A percentile compares a stretch with the other conserved stretches of the same genome.
Evolutionary conservation across 331 rosid genomes (phyloP).

Genomic region (Acacia pycnantha): DNA sequence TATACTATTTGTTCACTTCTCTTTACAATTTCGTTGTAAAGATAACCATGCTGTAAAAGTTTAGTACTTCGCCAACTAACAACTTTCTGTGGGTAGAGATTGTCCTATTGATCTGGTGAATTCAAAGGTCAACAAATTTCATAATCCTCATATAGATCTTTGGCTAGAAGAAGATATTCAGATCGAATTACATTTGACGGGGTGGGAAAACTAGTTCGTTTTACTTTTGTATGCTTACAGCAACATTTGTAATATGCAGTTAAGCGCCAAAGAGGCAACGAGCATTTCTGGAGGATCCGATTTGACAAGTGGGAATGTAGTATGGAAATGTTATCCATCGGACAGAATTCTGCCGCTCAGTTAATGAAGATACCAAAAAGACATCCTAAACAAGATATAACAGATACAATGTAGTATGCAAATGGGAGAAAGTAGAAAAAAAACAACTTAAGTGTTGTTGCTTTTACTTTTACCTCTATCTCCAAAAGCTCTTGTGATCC

Average conservation of each 20-base stretch:
- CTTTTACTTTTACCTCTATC: slow-evolving; percentile 32
- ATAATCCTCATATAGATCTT: not conserved
- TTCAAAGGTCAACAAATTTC: not conserved
- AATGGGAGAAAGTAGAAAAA: not conserved
- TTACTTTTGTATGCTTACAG: not conserved
- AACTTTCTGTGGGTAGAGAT: not conserved
- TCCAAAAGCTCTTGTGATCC: slow-evolving; percentile 33
- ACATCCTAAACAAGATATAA: not conserved
- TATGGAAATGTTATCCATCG: not conserved
- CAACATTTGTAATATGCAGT: not conserved
- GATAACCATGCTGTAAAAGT: not conserved
- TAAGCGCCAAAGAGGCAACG: not conserved
- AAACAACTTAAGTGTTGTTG: slow-evolving; percentile 9
- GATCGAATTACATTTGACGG: not conserved
- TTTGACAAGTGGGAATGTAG: not conserved
- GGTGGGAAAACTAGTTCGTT: not conserved
- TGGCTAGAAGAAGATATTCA: not conserved
- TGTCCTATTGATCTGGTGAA: not conserved
- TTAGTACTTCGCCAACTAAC: not conserved
- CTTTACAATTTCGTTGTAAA: not conserved
- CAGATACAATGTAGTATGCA: slow-evolving; percentile 6
- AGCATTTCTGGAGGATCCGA: not conserved
- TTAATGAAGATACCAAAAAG: not conserved
- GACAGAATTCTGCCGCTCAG: not conserved
- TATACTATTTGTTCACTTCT: not conserved